These are phyloP conservation scores for Pythium sukuiense DNA, from an alignment of 352 stramenopile species.

Conservation along the genomic window DNA sequence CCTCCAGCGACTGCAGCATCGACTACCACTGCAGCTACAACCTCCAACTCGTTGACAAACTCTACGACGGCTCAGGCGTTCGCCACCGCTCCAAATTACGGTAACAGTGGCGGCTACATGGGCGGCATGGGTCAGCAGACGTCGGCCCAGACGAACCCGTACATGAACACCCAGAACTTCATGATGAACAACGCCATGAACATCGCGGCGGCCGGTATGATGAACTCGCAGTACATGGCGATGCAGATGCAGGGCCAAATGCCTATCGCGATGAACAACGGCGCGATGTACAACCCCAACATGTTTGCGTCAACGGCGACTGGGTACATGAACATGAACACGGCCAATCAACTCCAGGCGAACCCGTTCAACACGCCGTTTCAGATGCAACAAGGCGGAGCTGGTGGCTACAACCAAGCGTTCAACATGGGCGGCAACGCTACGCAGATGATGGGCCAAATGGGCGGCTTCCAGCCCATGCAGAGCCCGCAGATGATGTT, in stretches of 20 bases:
- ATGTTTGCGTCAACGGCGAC: conserved; percentile 16
- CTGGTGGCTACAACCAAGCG: conserved; percentile 17
- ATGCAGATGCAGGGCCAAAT: conserved; percentile 31
- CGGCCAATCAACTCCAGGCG: conserved; percentile 42
- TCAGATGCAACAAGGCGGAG: conserved; percentile 17
- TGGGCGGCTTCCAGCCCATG: conserved; percentile 52
- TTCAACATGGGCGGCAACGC: conserved; percentile 44
- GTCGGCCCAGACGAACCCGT: conserved; percentile 13
- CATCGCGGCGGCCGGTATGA: conserved; percentile 32
- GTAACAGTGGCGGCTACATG: conserved; percentile 5
- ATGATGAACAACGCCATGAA: conserved; percentile 21
- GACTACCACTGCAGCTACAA: background rate
- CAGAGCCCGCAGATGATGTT: conserved; percentile 44
- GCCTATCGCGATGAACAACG: conserved; percentile 45
- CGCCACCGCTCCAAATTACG: conserved; percentile 15
- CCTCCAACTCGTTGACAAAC: conserved; percentile 4
- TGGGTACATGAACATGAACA: conserved; percentile 20
- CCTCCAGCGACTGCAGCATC: background rate
- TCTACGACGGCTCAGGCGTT: conserved; percentile 2
- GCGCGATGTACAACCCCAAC: conserved; percentile 48
- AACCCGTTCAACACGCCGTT: conserved; percentile 72
- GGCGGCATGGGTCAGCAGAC: conserved; percentile 3
- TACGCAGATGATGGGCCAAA: conserved; percentile 51
- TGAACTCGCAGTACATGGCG: conserved; percentile 58
- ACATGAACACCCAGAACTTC: conserved; percentile 11